Evolutionary conservation across 495 filamentous ascomycete species (phyloP).

Genomic region (Choiromyces venosus): DNA sequence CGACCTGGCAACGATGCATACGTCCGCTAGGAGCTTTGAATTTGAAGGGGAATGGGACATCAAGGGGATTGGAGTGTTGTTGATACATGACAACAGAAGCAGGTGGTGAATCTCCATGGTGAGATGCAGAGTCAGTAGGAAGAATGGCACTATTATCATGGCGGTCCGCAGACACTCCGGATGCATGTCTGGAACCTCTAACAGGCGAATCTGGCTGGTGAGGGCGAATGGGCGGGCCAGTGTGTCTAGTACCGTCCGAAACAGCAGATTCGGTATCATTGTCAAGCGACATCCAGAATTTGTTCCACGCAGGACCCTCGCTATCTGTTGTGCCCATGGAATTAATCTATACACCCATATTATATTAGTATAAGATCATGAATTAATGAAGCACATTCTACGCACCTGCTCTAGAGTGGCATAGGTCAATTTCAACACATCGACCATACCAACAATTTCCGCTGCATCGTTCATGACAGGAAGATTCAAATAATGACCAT

Average conservation of each 20-base stretch:
- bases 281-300: conserved; percentile 97
- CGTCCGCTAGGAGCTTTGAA: conserved; percentile 97
- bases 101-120: conserved; percentile 74
- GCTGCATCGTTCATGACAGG: conserved; percentile 96
- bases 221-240: conserved; percentile 52
- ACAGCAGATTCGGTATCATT: conserved; percentile 95
- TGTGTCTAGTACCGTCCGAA: conserved; percentile 72
- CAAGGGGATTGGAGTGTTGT: conserved; percentile 53
- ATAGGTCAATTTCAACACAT: conserved; percentile 96
- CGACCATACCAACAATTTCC: conserved; percentile 98
- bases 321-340: conserved; percentile 72
- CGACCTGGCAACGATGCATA: conserved; percentile 84
- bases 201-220: conserved; percentile 49
- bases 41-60: conserved; percentile 90
- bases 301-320: conserved; percentile 97
- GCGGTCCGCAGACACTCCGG: conserved; percentile 51
- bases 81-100: conserved; percentile 57
- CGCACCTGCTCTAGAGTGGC: conserved; percentile 93
- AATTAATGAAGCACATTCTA: conserved; percentile 45
- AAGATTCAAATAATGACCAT: conserved; percentile 96
- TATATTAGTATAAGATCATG: conserved; percentile 9
- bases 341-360: conserved; percentile 54
- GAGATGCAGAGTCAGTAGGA: conserved; percentile 90
- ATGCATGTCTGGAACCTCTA: conserved; percentile 59
- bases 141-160: conserved; percentile 64